Percentiles rank a stretch among this genome's conserved stretches.
Evolutionary conservation across 2,329 filamentous ascomycete species (phyloP).

Genomic region (Dactylella cylindrospora): DNA sequence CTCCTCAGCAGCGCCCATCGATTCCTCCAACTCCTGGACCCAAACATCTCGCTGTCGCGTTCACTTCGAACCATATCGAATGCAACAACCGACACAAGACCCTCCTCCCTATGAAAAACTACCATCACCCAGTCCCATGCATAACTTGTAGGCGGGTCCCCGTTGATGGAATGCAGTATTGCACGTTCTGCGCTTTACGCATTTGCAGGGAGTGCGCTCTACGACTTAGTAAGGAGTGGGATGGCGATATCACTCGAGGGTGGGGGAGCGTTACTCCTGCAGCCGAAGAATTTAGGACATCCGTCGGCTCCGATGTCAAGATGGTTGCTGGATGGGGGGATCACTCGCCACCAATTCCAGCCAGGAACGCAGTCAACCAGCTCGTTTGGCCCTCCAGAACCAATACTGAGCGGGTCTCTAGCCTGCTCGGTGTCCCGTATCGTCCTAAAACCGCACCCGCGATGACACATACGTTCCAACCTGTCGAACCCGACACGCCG

Average conservation of each 20-base stretch:
- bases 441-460: constrained; percentile 31
- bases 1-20: constrained; percentile 19
- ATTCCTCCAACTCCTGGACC: constrained; percentile 40
- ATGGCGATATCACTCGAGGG: constrained; percentile 39
- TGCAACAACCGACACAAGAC: constrained; percentile 31
- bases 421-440: constrained; percentile 24
- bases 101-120: constrained; percentile 36
- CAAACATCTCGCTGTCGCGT: constrained; percentile 27
- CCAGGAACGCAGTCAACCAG: constrained; percentile 25
- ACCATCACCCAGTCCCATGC: constrained; percentile 39
- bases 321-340: constrained; percentile 38
- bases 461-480: neutral
- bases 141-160: constrained; percentile 29
- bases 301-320: constrained; percentile 20
- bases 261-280: constrained; percentile 35
- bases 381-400: constrained; percentile 24
- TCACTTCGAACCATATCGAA: constrained; percentile 32
- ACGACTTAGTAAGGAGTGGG: constrained; percentile 39
- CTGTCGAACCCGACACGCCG: constrained; percentile 11
- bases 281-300: constrained; percentile 31
- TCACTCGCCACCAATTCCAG: constrained; percentile 20
- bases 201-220: constrained; percentile 34
- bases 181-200: constrained; percentile 29
- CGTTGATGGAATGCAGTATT: constrained; percentile 37
- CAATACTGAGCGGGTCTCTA: constrained; percentile 34